Base-by-base conservation (phyloP, 257 asterid genomes). In the Solanum virginianum region DNA sequence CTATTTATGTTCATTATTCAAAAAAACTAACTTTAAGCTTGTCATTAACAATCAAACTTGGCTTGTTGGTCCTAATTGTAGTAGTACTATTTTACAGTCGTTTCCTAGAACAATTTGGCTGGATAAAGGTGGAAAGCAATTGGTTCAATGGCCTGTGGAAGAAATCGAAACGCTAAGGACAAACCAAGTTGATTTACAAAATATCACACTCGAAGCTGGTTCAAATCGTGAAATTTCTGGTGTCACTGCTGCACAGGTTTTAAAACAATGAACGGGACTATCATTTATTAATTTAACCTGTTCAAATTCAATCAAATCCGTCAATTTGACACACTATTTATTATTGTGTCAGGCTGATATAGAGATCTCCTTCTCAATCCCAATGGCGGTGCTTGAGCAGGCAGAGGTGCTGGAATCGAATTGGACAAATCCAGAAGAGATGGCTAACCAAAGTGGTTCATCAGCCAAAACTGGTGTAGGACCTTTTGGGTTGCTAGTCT, bases 391-490 rank as follows among this genome's bases (percentile, higher is more conserved):
- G 54, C 53, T 70, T 39, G 79, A 90, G 32, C 89, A 86, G 0
- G 85, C 84, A 15, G 92, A 91, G 85, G 11, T 26, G 32, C 75
- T 90, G 32, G 86, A 91, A 13, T 82, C 84, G 59, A 63, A 18
- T 15, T n/a, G 47, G 65, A 20, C 80, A 47, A 83, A 90, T 83
- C 91, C 91, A 1, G 90, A 86, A 36, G 85, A 57, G 8, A 83
- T 92, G 55, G 89, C 90, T 85, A 85, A 66, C 41, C 83, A 87
- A 74, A 84, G 59, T 70, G 89, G 85, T 56, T 88, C 92, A 60
- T 90, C 89, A 12, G 83, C 68, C 5, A 53, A n/a, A 4, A 91
- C 86, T 7, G 91, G 84, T 2, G 62, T 87, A 1, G 92, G 94
- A 57, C 94, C 96, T 88, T 75, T 75, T 24, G 60, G 81, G 8